These are phyloP conservation scores for Abrus precatorius DNA, from an alignment of 306 rosid genomes.

Conservation along the genomic window DNA sequence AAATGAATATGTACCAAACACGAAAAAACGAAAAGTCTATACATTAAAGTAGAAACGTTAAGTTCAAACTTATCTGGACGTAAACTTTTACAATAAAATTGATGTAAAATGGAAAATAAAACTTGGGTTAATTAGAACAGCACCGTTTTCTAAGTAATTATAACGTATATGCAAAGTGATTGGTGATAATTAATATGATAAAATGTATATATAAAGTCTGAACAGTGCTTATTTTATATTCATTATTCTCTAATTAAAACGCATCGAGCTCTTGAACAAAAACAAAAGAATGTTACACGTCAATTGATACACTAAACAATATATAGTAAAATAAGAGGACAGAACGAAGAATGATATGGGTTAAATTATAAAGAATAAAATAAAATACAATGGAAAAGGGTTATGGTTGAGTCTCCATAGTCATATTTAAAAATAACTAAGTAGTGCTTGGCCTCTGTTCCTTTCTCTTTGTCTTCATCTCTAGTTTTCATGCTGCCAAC, in stretches of 20 bases:
- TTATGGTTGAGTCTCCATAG: slow-evolving; percentile 27
- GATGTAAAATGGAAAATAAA: neutral
- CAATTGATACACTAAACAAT: neutral
- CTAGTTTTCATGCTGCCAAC: slow-evolving; percentile 30
- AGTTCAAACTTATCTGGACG: neutral
- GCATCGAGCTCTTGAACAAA: neutral
- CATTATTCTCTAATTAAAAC: neutral
- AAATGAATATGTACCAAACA: neutral
- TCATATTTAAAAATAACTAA: neutral
- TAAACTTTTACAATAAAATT: neutral
- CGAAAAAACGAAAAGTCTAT: neutral
- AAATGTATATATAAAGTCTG: neutral
- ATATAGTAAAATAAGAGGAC: slow-evolving; percentile 23
- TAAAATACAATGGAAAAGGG: slow-evolving; percentile 30
- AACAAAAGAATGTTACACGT: neutral
- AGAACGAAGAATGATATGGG: slow-evolving; percentile 30
- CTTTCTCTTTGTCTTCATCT: slow-evolving; percentile 35
- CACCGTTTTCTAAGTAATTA: neutral
- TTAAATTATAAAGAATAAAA: slow-evolving; percentile 10
- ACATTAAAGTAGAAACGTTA: neutral
- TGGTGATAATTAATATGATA: neutral
- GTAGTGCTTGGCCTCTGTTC: neutral
- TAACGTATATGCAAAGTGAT: neutral
- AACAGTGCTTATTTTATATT: neutral
- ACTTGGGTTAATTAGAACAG: neutral